phyloP scores from a whole-genome alignment of 1,284 basidiomycete species.

The Golubevia sp. region DNA sequence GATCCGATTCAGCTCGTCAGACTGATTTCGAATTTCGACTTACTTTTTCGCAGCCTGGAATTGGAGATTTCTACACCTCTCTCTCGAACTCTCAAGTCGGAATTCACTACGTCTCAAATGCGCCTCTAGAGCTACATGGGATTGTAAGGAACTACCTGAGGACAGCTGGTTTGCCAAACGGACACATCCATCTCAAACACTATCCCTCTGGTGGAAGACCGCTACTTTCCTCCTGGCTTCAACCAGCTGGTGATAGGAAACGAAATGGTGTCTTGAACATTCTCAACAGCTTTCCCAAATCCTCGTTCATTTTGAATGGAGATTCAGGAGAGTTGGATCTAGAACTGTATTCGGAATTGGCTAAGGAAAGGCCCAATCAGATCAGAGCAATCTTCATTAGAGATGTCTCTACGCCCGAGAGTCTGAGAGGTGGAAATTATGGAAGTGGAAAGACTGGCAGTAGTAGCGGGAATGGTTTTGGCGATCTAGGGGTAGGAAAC shows the following conservation, averaged over 20 bases:
- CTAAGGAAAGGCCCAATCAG: conserved; percentile 32
- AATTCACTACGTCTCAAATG: conserved; percentile 42
- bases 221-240: conserved; percentile 37
- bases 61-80: background rate
- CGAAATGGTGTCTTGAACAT: conserved; percentile 29
- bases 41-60: no score
- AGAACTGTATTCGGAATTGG: conserved; percentile 38
- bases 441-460: conserved; percentile 19
- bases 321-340: conserved; percentile 49
- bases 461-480: no score
- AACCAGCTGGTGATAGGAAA: conserved; percentile 47
- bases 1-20: no score
- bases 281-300: conserved; percentile 31
- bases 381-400: conserved; percentile 40
- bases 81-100: background rate
- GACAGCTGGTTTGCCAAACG: conserved; percentile 26
- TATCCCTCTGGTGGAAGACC: conserved; percentile 29
- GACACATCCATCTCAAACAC: conserved; percentile 39
- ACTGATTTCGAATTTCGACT: conserved; percentile 12
- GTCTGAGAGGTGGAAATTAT: conserved; percentile 9
- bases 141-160: conserved; percentile 33
- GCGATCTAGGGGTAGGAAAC: no score
- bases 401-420: conserved; percentile 19
- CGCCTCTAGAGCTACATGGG: conserved; percentile 40
- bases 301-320: conserved; percentile 39